Percentiles rank a stretch among this genome's conserved stretches.
Conservation (phyloP, 1,139 yeast genomes). For the Protomyces inundatus region DNA sequence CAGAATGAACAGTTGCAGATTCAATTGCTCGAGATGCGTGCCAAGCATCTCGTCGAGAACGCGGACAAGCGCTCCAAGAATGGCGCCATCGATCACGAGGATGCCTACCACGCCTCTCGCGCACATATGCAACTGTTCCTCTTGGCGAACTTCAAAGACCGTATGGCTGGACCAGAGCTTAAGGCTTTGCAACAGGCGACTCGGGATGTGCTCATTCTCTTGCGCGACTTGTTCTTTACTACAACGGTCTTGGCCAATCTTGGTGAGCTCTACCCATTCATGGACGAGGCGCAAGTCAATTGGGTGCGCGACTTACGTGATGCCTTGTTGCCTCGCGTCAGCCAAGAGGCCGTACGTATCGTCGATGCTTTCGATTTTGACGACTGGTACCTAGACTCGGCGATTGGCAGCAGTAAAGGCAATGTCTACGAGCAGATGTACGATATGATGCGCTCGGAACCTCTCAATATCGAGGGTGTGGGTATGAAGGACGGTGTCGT, state of each 20-base stretch:
- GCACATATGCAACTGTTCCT: slow-evolving; percentile 22
- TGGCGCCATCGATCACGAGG: slow-evolving; percentile 17
- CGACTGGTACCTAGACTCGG: slow-evolving; percentile 78
- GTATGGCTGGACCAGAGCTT: background rate
- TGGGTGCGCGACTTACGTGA: slow-evolving; percentile 39
- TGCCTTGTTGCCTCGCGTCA: slow-evolving; percentile 39
- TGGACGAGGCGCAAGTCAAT: slow-evolving; percentile 41
- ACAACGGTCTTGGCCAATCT: slow-evolving; percentile 69
- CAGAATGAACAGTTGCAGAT: slow-evolving; percentile 1
- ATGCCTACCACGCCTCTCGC: slow-evolving; percentile 12
- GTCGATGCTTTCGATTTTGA: slow-evolving; percentile 88
- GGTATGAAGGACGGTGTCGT: slow-evolving; percentile 23
- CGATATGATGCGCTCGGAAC: slow-evolving; percentile 37
- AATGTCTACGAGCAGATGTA: slow-evolving; percentile 75
- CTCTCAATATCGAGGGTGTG: slow-evolving; percentile 18
- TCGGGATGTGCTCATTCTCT: slow-evolving; percentile 43
- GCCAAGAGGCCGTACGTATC: slow-evolving; percentile 71
- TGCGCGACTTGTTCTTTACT: slow-evolving; percentile 60
- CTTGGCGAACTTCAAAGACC: slow-evolving; percentile 1
- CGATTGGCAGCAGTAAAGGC: slow-evolving; percentile 80
- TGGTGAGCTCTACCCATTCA: slow-evolving; percentile 67
- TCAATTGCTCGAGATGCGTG: slow-evolving; percentile 11
- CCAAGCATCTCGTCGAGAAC: slow-evolving; percentile 1
- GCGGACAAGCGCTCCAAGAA: background rate
- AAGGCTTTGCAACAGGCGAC: slow-evolving; percentile 29